These are phyloP conservation scores for Trichophyton schoenleinii DNA, from an alignment of 2,329 filamentous ascomycete species.

Conservation along the genomic window DNA sequence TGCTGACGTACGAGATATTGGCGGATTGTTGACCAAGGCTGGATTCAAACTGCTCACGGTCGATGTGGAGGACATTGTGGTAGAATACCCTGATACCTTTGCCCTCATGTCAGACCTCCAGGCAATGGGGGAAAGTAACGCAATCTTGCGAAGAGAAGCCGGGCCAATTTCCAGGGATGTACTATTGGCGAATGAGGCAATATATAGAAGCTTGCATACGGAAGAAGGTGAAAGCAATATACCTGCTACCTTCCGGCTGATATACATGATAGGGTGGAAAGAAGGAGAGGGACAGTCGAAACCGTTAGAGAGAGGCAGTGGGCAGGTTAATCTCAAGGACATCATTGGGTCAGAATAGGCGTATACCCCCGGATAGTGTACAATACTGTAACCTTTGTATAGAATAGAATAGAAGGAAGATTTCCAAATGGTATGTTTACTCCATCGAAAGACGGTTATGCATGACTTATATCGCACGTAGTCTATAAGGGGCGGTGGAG, in stretches of 20 bases:
- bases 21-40: slow-evolving; percentile 70
- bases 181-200: slow-evolving; percentile 71
- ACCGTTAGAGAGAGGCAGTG: slow-evolving; percentile 71
- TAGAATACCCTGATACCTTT: slow-evolving; percentile 84
- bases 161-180: slow-evolving; percentile 69
- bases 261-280: slow-evolving; percentile 99
- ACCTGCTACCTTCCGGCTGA: slow-evolving; percentile 86
- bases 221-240: slow-evolving; percentile 54
- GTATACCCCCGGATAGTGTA: background rate
- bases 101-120: slow-evolving; percentile 88
- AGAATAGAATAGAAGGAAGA: background rate
- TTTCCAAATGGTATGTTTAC: background rate
- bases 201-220: slow-evolving; percentile 78
- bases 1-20: slow-evolving; percentile 83
- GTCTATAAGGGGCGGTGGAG: background rate
- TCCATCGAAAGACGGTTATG: background rate
- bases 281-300: slow-evolving; percentile 65
- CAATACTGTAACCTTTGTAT: background rate
- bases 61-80: slow-evolving; percentile 91
- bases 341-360: slow-evolving; percentile 39
- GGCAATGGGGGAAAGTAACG: slow-evolving; percentile 91
- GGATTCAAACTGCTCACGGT: slow-evolving; percentile 95
- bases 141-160: slow-evolving; percentile 71
- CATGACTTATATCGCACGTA: background rate
- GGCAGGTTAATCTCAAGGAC: slow-evolving; percentile 79